Evolutionary conservation across 2,329 filamentous ascomycete species (phyloP), one percentile per base, ranked within the genome.

Genomic region (Cladobotryum mycophilum): DNA sequence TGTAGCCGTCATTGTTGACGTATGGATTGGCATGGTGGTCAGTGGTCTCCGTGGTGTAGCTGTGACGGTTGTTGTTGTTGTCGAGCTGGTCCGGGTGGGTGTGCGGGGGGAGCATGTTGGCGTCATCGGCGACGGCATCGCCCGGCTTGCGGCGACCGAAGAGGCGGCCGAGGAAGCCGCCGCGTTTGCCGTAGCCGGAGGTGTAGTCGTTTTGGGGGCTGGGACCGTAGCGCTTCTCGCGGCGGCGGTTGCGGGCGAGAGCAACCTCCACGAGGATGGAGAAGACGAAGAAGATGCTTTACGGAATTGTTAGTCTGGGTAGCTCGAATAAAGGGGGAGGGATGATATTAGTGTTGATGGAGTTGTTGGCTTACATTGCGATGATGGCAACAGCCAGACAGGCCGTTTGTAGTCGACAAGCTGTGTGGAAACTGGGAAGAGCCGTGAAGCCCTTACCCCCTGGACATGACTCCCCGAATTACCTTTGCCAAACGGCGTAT

Each of bases 301-400:
- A n/a, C n/a, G 41, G 45, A 50, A 42, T 44, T 44, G 17, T 14
- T 22, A 11, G 34, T 11, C 20, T 17, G 38, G n/a, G n/a, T n/a
- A 15, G 17, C 5, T 18, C 1, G 14, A 17, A 17, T 15, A 30
- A 35, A 15, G 25, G 11, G 14, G 30, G n/a, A 5, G 22, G 12
- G 42, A 5, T 5, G 30, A 15, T n/a, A 4, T n/a, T 18, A 36
- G 13, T 8, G 34, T 15, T 11, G 13, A 33, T 20, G 20, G 20
- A 5, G 20, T 3, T 20, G 6, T 8, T 8, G 54, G 5, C 75
- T 71, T 74, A 90, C 83, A 87, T 82, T 62, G 79, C 86, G 51
- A 90, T 80, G 53, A 96, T 86, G 30, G 90, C 74, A 14, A 93
- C 83, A 3, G 88, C 86, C 57, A 96, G 84, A 53, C 76, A 80